Evolutionary conservation across 768 basidiomycete species (phyloP).

Genomic region (Lactifluus hygrophoroides): DNA sequence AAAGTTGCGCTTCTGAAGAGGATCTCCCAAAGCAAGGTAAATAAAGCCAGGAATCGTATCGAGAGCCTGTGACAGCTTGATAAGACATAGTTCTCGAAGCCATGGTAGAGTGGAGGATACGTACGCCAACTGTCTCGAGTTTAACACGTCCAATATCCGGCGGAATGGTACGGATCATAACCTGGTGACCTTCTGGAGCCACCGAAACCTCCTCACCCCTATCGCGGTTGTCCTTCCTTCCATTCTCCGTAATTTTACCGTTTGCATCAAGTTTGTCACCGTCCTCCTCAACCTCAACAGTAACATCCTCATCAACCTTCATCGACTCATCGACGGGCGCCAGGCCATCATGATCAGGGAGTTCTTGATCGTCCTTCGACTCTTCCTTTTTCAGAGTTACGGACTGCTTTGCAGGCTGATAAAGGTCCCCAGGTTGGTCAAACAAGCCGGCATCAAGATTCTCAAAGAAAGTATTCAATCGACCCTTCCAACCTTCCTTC

Average conservation of each 20-base stretch:
- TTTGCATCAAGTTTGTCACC: constrained; percentile 54
- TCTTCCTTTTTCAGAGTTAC: constrained; percentile 35
- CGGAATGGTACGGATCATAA: constrained; percentile 93
- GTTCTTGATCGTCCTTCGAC: constrained; percentile 30
- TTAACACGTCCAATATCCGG: constrained; percentile 86
- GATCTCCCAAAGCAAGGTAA: constrained; percentile 87
- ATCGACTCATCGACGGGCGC: constrained; percentile 47
- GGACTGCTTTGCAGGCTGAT: constrained; percentile 44
- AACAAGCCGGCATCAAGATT: constrained; percentile 81
- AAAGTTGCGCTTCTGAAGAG: constrained; percentile 85
- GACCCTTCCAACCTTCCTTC: constrained; percentile 77
- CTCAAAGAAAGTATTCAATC: constrained; percentile 60
- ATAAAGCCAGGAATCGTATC: constrained; percentile 71
- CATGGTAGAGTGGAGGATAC: constrained; percentile 11
- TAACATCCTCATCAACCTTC: constrained; percentile 73
- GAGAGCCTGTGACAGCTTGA: constrained; percentile 48
- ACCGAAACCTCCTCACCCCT: constrained; percentile 51
- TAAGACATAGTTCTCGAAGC: constrained; percentile 10
- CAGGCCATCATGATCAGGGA: constrained; percentile 22
- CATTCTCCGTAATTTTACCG: constrained; percentile 41
- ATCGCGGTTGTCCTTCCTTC: constrained; percentile 46
- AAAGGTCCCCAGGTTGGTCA: constrained; percentile 66
- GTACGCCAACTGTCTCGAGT: constrained; percentile 68
- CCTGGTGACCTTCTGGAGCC: constrained; percentile 72
- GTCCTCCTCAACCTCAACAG: constrained; percentile 66